A percentile compares a stretch with the other conserved stretches of the same genome.
Evolutionary conservation across 495 filamentous ascomycete species (phyloP).

Genomic region (Lepraria neglecta): DNA sequence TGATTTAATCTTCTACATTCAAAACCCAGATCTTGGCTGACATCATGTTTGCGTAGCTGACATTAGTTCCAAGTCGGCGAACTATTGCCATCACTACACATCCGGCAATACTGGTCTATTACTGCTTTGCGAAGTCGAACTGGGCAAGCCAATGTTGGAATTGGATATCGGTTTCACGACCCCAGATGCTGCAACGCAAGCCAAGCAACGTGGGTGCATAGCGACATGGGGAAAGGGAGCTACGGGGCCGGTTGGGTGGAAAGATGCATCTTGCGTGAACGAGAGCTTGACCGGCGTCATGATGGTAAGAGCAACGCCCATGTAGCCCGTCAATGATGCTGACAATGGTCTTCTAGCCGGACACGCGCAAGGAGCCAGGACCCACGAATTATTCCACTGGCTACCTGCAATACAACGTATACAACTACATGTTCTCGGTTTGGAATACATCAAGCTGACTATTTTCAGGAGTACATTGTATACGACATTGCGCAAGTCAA

Average conservation of each 20-base stretch:
- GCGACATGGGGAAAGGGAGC: conserved; percentile 62
- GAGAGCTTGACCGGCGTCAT: conserved; percentile 54
- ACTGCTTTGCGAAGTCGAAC: conserved; percentile 68
- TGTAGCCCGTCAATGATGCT: neutral
- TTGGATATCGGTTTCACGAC: conserved; percentile 16
- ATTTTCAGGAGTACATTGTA: conserved; percentile 53
- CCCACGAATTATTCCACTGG: conserved; percentile 16
- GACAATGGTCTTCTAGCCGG: conserved; percentile 14
- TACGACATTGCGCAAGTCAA: conserved; percentile 75
- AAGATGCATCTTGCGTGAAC: conserved; percentile 62
- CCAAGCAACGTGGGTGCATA: conserved; percentile 50
- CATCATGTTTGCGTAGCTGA: conserved; percentile 46
- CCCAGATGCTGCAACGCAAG: conserved; percentile 50
- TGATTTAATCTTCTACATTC: neutral
- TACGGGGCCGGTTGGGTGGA: conserved; percentile 60
- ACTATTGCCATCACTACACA: conserved; percentile 59
- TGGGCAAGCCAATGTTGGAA: conserved; percentile 59
- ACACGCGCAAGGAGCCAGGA: conserved; percentile 18
- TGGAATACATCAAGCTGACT: neutral
- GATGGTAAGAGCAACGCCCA: conserved; percentile 40
- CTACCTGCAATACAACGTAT: conserved; percentile 33
- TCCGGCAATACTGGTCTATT: conserved; percentile 56
- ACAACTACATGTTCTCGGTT: neutral
- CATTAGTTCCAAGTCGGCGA: conserved; percentile 68
- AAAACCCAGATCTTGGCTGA: no score